Percentiles rank a stretch among this genome's conserved stretches.
phyloP scores from a whole-genome alignment of 306 rosid genomes.

The Alnus glutinosa region DNA sequence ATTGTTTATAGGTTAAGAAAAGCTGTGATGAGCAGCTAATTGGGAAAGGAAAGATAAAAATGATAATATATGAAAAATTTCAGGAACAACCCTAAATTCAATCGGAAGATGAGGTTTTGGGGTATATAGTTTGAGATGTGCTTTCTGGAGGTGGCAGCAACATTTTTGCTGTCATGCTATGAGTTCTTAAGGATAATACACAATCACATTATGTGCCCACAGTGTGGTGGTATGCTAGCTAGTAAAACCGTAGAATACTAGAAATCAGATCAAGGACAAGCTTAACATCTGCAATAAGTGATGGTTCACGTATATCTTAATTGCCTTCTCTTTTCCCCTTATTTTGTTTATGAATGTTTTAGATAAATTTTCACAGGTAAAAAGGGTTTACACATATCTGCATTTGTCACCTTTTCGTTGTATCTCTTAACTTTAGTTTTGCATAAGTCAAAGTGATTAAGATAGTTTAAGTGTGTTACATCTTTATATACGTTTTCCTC shows the following conservation, averaged over 20 bases:
- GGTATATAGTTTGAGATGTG: neutral
- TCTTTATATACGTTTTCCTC: neutral
- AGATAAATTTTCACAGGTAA: too few species aligned
- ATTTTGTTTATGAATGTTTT: slow-evolving; percentile 33
- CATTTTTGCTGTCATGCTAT: neutral
- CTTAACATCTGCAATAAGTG: too few species aligned
- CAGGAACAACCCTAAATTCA: neutral
- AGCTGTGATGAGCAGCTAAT: neutral
- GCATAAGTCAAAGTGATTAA: neutral
- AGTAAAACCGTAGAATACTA: too few species aligned
- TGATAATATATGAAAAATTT: neutral
- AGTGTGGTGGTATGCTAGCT: too few species aligned
- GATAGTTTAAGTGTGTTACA: neutral
- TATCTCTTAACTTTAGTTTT: neutral
- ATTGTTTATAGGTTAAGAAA: neutral
- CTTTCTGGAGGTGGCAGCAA: neutral
- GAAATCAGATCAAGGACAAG: too few species aligned
- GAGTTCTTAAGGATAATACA: neutral
- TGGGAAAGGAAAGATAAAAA: neutral
- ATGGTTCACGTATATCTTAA: too few species aligned
- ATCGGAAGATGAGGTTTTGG: neutral
- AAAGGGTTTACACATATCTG: neutral
- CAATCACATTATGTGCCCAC: neutral
- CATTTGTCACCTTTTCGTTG: neutral
- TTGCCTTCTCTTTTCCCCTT: too few species aligned